Conservation (phyloP, 2,329 filamentous ascomycete species). For the Colletotrichum sidae region DNA sequence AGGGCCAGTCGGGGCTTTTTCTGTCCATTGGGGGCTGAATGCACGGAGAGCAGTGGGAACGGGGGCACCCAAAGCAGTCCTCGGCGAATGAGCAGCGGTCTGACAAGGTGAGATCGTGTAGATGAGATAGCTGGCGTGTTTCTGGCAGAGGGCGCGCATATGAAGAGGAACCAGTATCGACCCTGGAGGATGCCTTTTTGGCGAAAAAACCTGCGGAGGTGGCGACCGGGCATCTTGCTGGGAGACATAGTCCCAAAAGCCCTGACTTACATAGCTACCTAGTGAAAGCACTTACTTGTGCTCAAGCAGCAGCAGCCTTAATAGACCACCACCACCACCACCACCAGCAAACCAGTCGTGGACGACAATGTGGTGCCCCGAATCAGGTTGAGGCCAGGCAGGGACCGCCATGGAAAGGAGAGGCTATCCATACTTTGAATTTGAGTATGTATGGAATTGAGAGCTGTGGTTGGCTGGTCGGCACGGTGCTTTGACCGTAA, state of each 20-base stretch:
- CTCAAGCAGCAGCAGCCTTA: no score
- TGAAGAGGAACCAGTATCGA: conserved; percentile 24
- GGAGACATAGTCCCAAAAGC: background rate
- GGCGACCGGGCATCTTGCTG: conserved; percentile 16
- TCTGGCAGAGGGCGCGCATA: conserved; percentile 29
- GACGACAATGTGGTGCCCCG: no score
- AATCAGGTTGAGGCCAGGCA: no score
- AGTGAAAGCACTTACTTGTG: no score
- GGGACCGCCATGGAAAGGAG: conserved; percentile 1
- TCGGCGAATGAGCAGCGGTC: conserved; percentile 18
- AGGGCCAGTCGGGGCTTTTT: conserved; percentile 25
- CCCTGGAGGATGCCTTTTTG: conserved; percentile 22
- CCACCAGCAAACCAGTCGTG: no score
- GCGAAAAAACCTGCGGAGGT: conserved; percentile 20
- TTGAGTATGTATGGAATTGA: background rate
- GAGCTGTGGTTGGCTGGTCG: conserved; percentile 16
- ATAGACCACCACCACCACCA: no score
- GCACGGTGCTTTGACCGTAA: conserved; percentile 33
- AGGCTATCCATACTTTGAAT: conserved; percentile 2
- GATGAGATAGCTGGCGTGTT: conserved; percentile 30
- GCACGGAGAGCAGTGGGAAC: conserved; percentile 3
- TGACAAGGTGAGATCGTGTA: conserved; percentile 25
- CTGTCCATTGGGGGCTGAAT: conserved; percentile 8
- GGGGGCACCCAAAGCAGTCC: conserved; percentile 11
- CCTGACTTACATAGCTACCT: no score